phyloP scores from a whole-genome alignment of 331 rosid species.

The Pyrus hybrid region DNA sequence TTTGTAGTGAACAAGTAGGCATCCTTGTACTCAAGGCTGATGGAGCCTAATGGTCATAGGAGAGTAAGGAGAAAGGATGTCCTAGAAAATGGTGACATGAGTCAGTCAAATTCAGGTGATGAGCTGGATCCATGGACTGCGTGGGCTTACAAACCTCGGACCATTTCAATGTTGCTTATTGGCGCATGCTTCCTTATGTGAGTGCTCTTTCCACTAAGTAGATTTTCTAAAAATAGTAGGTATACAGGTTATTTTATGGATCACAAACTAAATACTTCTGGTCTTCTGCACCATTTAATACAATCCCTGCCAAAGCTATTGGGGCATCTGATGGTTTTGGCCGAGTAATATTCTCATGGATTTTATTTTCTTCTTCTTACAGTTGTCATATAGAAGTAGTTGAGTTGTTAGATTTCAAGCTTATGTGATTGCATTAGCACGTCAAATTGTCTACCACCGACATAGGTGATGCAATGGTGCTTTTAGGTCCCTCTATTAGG shows the following conservation, averaged over 20 bases:
- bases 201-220: constrained; percentile 16
- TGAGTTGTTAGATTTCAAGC: neutral
- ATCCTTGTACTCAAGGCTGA: neutral
- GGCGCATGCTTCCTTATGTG: constrained; percentile 54
- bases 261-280: neutral
- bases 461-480: neutral
- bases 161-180: constrained; percentile 39
- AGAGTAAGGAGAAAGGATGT: constrained; percentile 30
- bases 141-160: constrained; percentile 51
- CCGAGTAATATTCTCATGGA: neutral
- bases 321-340: neutral
- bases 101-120: constrained; percentile 28
- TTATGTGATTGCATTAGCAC: neutral
- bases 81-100: constrained; percentile 32
- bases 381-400: neutral
- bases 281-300: neutral
- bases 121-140: constrained; percentile 58
- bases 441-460: neutral
- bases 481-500: neutral
- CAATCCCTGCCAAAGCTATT: neutral
- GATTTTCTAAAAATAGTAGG: neutral
- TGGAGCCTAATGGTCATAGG: constrained; percentile 38
- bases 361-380: neutral
- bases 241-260: neutral
- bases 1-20: constrained; percentile 17